A percentile compares a stretch with the other conserved stretches of the same genome.
These are phyloP conservation scores for Acacia acuminata DNA, from an alignment of 306 rosid genomes.

Conservation along the genomic window DNA sequence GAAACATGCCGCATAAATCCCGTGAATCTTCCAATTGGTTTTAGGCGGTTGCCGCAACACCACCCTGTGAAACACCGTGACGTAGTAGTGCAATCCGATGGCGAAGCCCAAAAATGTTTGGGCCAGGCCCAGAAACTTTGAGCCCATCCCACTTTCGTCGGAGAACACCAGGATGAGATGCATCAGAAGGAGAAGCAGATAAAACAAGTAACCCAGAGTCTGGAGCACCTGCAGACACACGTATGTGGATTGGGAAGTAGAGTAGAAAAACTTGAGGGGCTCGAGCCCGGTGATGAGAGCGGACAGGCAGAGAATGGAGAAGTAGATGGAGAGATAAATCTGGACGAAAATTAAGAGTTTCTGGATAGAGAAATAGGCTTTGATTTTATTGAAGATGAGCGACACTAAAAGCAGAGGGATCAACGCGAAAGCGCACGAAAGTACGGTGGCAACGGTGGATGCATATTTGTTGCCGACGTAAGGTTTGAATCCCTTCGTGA, in stretches of 20 bases:
- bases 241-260: constrained; percentile 82
- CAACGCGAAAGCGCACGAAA: constrained; percentile 60
- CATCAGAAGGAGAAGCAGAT: constrained; percentile 72
- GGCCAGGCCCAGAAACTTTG: constrained; percentile 74
- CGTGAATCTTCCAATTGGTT: constrained; percentile 92
- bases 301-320: constrained; percentile 72
- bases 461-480: constrained; percentile 89
- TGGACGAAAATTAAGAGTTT: constrained; percentile 85
- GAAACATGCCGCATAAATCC: constrained; percentile 77
- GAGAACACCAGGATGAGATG: constrained; percentile 77
- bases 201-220: constrained; percentile 76
- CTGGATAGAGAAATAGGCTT: constrained; percentile 89
- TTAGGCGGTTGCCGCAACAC: constrained; percentile 74
- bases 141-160: constrained; percentile 62
- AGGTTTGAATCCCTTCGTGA: constrained; percentile 79
- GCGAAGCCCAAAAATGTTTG: constrained; percentile 73
- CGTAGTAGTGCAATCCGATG: constrained; percentile 78
- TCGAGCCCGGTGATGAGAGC: constrained; percentile 72
- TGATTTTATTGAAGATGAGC: constrained; percentile 70
- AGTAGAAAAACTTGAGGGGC: constrained; percentile 84
- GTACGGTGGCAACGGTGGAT: constrained; percentile 62
- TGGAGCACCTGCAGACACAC: constrained; percentile 73
- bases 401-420: constrained; percentile 78
- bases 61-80: constrained; percentile 85
- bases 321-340: constrained; percentile 82